phyloP scores from a whole-genome alignment of 495 filamentous ascomycete genomes.

The Coniosporium apollinis region DNA sequence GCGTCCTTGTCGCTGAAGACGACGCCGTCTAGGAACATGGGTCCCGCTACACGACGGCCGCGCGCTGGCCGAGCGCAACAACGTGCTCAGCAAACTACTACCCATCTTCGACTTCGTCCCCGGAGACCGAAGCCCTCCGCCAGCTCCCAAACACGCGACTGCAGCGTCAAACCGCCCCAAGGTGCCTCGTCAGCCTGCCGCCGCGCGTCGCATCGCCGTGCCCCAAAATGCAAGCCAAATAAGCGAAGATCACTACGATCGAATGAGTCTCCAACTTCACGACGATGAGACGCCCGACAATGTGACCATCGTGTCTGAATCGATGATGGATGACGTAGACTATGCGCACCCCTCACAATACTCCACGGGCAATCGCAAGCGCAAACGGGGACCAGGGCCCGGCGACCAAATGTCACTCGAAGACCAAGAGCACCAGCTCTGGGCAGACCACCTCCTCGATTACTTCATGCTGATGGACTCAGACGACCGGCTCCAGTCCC shows the following conservation, averaged over 20 bases:
- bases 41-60: conserved; percentile 73
- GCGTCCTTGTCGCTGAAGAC: conserved; percentile 6
- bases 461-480: conserved; percentile 78
- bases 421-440: conserved; percentile 73
- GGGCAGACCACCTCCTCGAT: conserved; percentile 80
- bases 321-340: conserved; percentile 66
- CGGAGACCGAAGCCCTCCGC: conserved; percentile 74
- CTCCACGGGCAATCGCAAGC: conserved; percentile 53
- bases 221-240: conserved; percentile 17
- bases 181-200: conserved; percentile 28
- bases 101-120: conserved; percentile 83
- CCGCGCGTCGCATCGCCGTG: conserved; percentile 3
- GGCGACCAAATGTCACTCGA: conserved; percentile 40
- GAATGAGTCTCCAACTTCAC: conserved; percentile 36
- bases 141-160: conserved; percentile 79
- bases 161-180: conserved; percentile 50
- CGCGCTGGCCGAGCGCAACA: conserved; percentile 67
- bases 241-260: conserved; percentile 37
- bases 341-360: conserved; percentile 49
- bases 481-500: conserved; percentile 45
- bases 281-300: conserved; percentile 75
- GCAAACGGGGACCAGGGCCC: conserved; percentile 46
- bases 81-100: conserved; percentile 59
- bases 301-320: conserved; percentile 59
- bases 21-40: conserved; percentile 60